These are phyloP conservation scores for Cymodocea nodosa DNA, from an alignment of 116 monocot genomes.

Conservation along the genomic window DNA sequence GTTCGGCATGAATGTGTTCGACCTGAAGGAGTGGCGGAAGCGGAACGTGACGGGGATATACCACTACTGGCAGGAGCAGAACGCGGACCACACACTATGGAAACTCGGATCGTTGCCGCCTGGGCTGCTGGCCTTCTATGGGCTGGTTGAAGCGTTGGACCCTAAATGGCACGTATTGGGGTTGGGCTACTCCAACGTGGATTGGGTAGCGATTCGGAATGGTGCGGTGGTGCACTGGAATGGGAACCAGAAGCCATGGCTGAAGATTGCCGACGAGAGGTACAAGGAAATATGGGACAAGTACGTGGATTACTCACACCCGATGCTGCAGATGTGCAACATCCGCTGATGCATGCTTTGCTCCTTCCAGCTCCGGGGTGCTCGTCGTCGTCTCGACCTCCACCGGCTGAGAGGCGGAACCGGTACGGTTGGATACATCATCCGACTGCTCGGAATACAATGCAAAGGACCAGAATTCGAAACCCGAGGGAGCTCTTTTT, in stretches of 20 bases:
- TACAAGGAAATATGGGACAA: constrained; percentile 55
- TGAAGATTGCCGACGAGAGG: constrained; percentile 66
- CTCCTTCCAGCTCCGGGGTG: neutral
- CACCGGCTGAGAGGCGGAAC: too few relatives aligned
- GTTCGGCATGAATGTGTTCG: constrained; percentile 70
- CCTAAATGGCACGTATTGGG: constrained; percentile 64
- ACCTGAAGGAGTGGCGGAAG: constrained; percentile 45
- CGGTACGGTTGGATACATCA: too few relatives aligned
- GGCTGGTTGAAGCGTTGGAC: constrained; percentile 46
- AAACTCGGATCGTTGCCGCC: constrained; percentile 64
- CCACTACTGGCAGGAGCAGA: constrained; percentile 71
- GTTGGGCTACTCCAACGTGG: constrained; percentile 51
- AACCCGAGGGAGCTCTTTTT: too few relatives aligned
- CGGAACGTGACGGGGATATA: constrained; percentile 55
- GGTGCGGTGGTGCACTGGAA: constrained; percentile 65
- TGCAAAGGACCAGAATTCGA: too few relatives aligned
- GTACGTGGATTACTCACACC: constrained; percentile 60
- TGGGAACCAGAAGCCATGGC: constrained; percentile 78
- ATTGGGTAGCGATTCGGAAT: constrained; percentile 20
- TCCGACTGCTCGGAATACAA: too few relatives aligned
- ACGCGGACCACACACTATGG: constrained; percentile 56
- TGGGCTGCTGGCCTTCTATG: constrained; percentile 55
- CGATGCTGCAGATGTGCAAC: constrained; percentile 50
- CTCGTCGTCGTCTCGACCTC: too few relatives aligned
- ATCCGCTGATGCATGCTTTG: constrained; percentile 16